Conservation (phyloP, 2,329 filamentous ascomycete species). For the Penicillium crustosum region DNA sequence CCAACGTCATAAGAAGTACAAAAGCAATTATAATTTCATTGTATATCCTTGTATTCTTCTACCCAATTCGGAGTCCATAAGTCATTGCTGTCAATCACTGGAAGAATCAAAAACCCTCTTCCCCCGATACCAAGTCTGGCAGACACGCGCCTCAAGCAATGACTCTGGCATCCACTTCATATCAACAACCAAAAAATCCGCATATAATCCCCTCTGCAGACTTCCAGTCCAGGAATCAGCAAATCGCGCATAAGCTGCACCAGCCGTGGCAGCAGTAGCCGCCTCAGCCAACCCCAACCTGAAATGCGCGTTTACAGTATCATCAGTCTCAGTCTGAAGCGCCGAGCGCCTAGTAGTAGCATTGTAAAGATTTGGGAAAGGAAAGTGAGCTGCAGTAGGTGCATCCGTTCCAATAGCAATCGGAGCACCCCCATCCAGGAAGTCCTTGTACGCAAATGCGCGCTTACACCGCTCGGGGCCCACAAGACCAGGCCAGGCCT, state of each 20-base stretch:
- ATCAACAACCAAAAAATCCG: constrained; percentile 50
- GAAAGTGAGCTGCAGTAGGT: constrained; percentile 49
- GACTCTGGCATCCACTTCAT: constrained; percentile 43
- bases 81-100: background rate
- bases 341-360: constrained; percentile 51
- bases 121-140: constrained; percentile 50
- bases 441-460: constrained; percentile 54
- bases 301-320: constrained; percentile 47
- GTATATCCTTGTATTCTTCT: background rate
- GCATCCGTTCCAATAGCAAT: constrained; percentile 52
- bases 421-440: constrained; percentile 47
- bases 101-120: constrained; percentile 30
- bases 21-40: no score
- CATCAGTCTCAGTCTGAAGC: constrained; percentile 39
- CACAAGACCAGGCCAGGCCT: constrained; percentile 50
- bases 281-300: constrained; percentile 45
- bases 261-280: constrained; percentile 45
- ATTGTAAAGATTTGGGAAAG: constrained; percentile 51
- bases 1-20: background rate
- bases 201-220: constrained; percentile 40
- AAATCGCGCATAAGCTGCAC: constrained; percentile 50
- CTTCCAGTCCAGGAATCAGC: constrained; percentile 46
- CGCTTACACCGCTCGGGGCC: constrained; percentile 48
- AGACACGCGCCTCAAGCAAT: constrained; percentile 44
- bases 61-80: background rate